These are phyloP conservation scores for Amborella trichopoda DNA, from an alignment of 164 flowering plant genomes.

Conservation along the genomic window DNA sequence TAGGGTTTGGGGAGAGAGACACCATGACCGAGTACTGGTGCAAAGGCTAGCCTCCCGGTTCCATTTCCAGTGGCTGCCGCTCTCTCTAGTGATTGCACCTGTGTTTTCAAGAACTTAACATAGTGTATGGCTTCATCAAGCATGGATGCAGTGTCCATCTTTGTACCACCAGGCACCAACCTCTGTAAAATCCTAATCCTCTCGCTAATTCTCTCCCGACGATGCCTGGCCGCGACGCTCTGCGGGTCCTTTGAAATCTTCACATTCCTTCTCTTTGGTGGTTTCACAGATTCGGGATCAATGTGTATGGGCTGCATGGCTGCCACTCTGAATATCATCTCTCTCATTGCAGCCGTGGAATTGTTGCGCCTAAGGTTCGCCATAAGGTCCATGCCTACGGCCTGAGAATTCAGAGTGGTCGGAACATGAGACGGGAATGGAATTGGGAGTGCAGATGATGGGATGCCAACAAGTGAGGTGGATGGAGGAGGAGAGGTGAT, in stretches of 20 bases:
- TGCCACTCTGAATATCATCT: conserved; percentile 50
- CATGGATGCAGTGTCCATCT: conserved; percentile 67
- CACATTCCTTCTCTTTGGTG: conserved; percentile 49
- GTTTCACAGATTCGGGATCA: conserved; percentile 51
- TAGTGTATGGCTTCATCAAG: conserved; percentile 54
- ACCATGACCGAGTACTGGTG: conserved; percentile 12
- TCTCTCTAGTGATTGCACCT: conserved; percentile 39
- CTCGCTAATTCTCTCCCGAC: conserved; percentile 53
- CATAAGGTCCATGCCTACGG: neutral
- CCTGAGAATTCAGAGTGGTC: conserved; percentile 13
- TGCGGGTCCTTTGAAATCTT: conserved; percentile 57
- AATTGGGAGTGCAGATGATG: conserved; percentile 7
- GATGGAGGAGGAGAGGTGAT: conserved; percentile 15
- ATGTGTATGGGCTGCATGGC: conserved; percentile 61
- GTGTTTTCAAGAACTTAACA: conserved; percentile 45
- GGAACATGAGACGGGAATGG: conserved; percentile 11
- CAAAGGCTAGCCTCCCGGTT: conserved; percentile 17
- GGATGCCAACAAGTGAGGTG: conserved; percentile 6
- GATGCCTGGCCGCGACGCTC: conserved; percentile 50
- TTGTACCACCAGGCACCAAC: conserved; percentile 54
- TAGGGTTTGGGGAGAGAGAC: conserved; percentile 16
- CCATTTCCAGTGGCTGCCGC: conserved; percentile 18
- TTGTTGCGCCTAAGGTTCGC: conserved; percentile 1
- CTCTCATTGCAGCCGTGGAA: conserved; percentile 38
- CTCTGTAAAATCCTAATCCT: conserved; percentile 51